Base-by-base conservation (phyloP, 1,284 basidiomycete species). In the Tilletia walkeri region DNA sequence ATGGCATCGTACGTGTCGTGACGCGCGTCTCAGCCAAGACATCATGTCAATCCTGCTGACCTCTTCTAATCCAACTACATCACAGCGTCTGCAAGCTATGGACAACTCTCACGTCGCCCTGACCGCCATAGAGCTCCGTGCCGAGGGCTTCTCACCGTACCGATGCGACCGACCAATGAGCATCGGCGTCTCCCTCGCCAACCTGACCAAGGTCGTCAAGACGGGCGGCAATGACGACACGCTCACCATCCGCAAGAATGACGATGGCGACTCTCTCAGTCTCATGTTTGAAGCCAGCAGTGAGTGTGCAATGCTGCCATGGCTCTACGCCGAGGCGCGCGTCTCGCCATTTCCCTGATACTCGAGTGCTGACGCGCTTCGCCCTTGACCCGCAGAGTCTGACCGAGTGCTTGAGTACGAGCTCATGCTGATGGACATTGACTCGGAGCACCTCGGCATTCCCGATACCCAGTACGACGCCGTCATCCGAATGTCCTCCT, bases 351-450 rank as follows among this genome's bases (percentile, higher is more conserved):
- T 45, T 45, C 41, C 14, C n/a, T 24, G 16, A 18, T 24, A 7
- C 50, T 53, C 50, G 50, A 53, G n/a, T n/a, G 16, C 50, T 53
- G 50, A 59, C 20, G 30, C n/a, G 59, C n/a, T 39, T 39, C 34
- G 20, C 53, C 36, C 20, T 36, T 14, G 47, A 30, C 34, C 49
- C 4, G 12, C 78, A 95, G 93, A 91, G 85, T 89, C 91, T 10
- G 95, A 98, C 85, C 90, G 96, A 69, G 91, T 99, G 69, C 94
- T 94, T 34, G 94, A 99, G 84, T 99, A 98, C 86, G 95, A 97
- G 81, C 93, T 99, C 90, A 99, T 98, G 85, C 89, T 99, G 69
- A 98, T 99, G 95, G 96, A 99, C 82, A 99, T 99, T 80, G 95
- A 99, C 69, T 75, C 85, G 47, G 96, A 99, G 85, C 91, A 90